Evolutionary conservation across 1,284 basidiomycete species (phyloP).

Genomic region (Irpex sp.): DNA sequence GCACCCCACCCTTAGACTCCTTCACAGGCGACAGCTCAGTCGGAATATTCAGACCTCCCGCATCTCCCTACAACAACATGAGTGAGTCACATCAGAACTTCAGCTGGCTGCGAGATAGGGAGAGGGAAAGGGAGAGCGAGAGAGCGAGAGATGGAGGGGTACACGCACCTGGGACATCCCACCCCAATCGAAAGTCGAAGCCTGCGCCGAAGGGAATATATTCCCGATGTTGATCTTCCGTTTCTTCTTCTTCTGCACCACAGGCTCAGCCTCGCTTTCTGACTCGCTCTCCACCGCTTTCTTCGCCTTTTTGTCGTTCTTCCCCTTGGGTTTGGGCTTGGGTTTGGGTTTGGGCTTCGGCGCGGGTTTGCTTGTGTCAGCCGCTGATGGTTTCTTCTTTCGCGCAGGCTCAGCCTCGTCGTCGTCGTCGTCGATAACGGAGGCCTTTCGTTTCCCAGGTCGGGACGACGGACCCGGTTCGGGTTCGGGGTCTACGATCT

Average conservation of each 20-base stretch:
- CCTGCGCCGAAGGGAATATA: constrained; percentile 29
- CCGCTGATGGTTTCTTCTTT: constrained; percentile 7
- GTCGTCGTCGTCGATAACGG: not conserved
- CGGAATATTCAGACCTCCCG: constrained; percentile 49
- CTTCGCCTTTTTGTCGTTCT: not conserved
- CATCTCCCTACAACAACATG: not conserved
- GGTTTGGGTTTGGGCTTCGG: constrained; percentile 7
- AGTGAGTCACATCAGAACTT: not conserved
- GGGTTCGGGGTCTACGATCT: constrained; percentile 16
- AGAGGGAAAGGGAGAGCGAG: no score
- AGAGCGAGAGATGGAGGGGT: not conserved
- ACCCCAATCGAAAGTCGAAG: constrained; percentile 39
- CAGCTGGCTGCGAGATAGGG: not conserved
- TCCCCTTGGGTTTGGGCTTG: constrained; percentile 4
- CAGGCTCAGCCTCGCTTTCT: constrained; percentile 21
- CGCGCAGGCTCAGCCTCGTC: constrained; percentile 12
- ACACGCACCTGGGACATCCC: constrained; percentile 32
- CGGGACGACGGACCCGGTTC: constrained; percentile 10
- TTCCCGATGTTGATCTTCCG: constrained; percentile 50
- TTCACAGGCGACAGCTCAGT: constrained; percentile 61
- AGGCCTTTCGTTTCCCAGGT: constrained; percentile 30
- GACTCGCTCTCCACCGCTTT: constrained; percentile 4
- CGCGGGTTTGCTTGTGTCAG: not conserved
- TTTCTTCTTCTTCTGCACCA: constrained; percentile 50
- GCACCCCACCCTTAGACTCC: constrained; percentile 24